Evolutionary conservation across 1,139 yeast genomes (phyloP).

Genomic region (Suhomyces wounanorum): DNA sequence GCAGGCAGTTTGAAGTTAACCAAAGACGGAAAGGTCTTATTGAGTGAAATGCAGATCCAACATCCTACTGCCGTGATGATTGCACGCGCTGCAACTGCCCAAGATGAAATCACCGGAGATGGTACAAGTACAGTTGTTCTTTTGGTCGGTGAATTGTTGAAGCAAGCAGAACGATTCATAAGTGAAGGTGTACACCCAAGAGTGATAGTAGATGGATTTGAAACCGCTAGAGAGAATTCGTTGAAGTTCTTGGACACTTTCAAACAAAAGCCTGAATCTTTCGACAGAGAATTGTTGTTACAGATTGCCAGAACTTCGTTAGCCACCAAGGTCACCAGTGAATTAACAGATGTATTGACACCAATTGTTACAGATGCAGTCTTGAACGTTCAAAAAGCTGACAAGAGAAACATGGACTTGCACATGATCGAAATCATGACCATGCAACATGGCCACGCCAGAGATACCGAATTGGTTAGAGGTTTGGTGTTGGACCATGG

Average conservation of each 20-base stretch:
- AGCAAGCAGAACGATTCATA: constrained; percentile 91
- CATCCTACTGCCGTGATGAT: constrained; percentile 99
- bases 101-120: constrained; percentile 98
- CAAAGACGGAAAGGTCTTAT: constrained; percentile 92
- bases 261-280: constrained; percentile 45
- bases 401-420: constrained; percentile 63
- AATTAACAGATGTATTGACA: constrained; percentile 75
- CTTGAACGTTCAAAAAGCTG: constrained; percentile 63
- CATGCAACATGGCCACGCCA: constrained; percentile 90
- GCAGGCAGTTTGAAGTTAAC: constrained; percentile 94
- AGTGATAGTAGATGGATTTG: constrained; percentile 93
- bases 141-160: constrained; percentile 89
- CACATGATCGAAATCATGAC: constrained; percentile 99
- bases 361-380: constrained; percentile 98
- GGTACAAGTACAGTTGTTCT: constrained; percentile 98
- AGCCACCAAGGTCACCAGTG: constrained; percentile 78
- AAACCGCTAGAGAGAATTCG: constrained; percentile 77
- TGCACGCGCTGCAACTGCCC: constrained; percentile 98
- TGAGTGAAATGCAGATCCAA: constrained; percentile 97
- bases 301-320: constrained; percentile 92
- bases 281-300: constrained; percentile 83
- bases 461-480: constrained; percentile 77
- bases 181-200: constrained; percentile 97
- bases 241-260: constrained; percentile 69
- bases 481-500: constrained; percentile 98